A percentile compares a stretch with the other conserved stretches of the same genome.
Conservation (phyloP, 331 rosid species). For the Telfairia occidentalis region DNA sequence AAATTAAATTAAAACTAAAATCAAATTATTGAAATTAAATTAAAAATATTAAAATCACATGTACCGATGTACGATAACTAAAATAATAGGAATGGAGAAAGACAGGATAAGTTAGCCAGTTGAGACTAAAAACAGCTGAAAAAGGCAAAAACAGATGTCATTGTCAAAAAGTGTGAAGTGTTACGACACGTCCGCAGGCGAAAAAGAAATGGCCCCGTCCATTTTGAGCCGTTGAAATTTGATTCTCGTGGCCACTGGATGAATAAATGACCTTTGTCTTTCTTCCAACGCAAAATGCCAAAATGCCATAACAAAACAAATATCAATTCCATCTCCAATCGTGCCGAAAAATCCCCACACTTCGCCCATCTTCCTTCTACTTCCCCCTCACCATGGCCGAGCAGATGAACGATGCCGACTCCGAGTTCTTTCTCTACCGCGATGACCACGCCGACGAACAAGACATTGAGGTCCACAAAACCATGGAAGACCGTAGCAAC, state of each 20-base stretch:
- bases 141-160: background rate
- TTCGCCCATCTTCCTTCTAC: background rate
- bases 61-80: no score
- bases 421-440: slow-evolving; percentile 26
- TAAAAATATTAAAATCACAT: no score
- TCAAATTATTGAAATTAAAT: no score
- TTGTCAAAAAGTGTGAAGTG: background rate
- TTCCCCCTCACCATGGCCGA: slow-evolving; percentile 12
- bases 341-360: background rate
- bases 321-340: background rate
- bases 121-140: background rate
- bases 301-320: background rate
- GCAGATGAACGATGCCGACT: slow-evolving; percentile 14
- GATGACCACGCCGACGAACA: slow-evolving; percentile 20
- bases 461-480: slow-evolving; percentile 26
- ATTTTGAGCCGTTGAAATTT: background rate
- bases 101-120: no score
- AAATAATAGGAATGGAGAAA: no score
- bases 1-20: no score
- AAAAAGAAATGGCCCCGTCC: background rate
- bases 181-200: background rate
- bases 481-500: slow-evolving; percentile 11
- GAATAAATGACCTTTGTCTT: background rate
- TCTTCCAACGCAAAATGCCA: background rate
- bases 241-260: background rate